Base-by-base conservation (phyloP, 2,329 filamentous ascomycete genomes). In the Fusarium tjaetaba region DNA sequence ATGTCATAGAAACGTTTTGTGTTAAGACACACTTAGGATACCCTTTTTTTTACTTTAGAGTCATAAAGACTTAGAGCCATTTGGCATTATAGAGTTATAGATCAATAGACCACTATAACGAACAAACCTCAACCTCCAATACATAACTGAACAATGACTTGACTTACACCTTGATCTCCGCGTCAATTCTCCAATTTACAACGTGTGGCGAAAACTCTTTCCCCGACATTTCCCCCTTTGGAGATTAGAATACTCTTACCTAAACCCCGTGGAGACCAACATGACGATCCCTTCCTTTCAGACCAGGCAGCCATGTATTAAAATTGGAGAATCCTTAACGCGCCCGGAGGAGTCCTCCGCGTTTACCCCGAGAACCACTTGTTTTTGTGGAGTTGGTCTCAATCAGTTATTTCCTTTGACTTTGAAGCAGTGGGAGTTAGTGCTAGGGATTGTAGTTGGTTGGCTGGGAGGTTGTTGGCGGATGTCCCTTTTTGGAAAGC, bases 51-150 rank as follows among this genome's bases (percentile, higher is more conserved):
- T 20, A 49, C 51, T 28, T 28, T 22, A 52, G 46, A 14, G 43
- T 65, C 65, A 65, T 20, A 45, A 62, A 62, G 62, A 46, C 62
- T 62, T 46, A 24, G 34, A 62, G 57, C 39, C 28, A n/a, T 26
- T 39, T 42, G 48, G 62, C 63, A 56, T 36, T 28, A 65, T 70
- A 65, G 59, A 70, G 51, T 70, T 65, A 65, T 59, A 70, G 51
- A 70, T 46, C 41, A 60, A 70, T 59, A 70, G 59, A 70, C 38
- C 9, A 42, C 34, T 53, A 53, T 52, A 61, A 46, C 26, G 18
- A 28, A 22, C 10, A 43, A 4, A 11, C n/a, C n/a, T 41, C 41
- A 9, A 43, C 4, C 41, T 16, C 30, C 30, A 32, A 14, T 14
- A 1, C 11, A 1, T 32, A 32, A 32, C 30, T 32, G 11, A 14